phyloP scores from a whole-genome alignment of 768 basidiomycete species.

The Megacollybia marginata region DNA sequence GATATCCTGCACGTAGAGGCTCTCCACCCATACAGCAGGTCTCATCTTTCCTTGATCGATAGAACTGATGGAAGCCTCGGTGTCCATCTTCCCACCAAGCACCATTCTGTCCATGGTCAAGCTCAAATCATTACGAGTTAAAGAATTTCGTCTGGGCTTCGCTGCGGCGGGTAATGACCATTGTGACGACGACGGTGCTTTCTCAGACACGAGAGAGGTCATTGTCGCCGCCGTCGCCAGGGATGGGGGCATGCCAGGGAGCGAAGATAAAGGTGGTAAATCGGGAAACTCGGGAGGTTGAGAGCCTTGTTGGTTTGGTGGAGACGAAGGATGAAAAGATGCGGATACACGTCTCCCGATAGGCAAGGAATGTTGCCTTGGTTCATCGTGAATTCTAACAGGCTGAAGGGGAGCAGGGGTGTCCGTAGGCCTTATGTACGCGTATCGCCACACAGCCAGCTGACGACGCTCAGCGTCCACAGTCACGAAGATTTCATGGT shows the following conservation, averaged over 20 bases:
- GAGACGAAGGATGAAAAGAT: conserved; percentile 29
- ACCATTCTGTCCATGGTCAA: conserved; percentile 64
- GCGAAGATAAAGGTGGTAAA: conserved; percentile 35
- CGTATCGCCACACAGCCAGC: conserved; percentile 69
- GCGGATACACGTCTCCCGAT: conserved; percentile 25
- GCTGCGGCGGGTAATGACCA: conserved; percentile 9
- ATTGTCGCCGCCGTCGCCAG: conserved; percentile 47
- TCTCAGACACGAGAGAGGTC: conserved; percentile 19
- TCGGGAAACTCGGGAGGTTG: conserved; percentile 31
- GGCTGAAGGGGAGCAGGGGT: conserved; percentile 33
- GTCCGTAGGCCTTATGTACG: conserved; percentile 54
- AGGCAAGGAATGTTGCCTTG: conserved; percentile 32
- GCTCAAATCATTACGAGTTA: conserved; percentile 48
- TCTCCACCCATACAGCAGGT: conserved; percentile 69
- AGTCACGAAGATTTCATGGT: conserved; percentile 49
- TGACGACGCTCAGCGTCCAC: conserved; percentile 44
- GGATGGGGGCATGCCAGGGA: conserved; percentile 46
- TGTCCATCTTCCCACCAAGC: conserved; percentile 42
- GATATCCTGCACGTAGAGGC: conserved; percentile 42
- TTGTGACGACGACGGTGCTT: neutral
- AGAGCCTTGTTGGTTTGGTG: conserved; percentile 27
- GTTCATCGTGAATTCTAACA: conserved; percentile 3
- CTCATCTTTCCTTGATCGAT: conserved; percentile 62
- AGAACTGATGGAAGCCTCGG: conserved; percentile 30
- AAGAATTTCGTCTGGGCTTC: conserved; percentile 34